Percentiles rank a stretch among this genome's conserved stretches.
Conservation (phyloP, 257 asterid genomes). For the Asclepias syriaca region DNA sequence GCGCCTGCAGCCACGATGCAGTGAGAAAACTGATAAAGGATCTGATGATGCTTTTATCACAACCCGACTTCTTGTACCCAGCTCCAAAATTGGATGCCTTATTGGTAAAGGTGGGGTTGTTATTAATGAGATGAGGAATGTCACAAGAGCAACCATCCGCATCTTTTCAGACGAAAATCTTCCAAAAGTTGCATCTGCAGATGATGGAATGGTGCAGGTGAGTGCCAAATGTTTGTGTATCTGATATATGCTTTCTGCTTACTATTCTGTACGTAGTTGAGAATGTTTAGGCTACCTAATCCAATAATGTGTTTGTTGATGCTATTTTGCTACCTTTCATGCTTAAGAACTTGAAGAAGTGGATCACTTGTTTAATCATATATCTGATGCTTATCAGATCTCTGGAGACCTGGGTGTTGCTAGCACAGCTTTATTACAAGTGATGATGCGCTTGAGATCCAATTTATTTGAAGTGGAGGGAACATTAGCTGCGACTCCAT, state of each 20-base stretch:
- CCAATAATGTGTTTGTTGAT: background rate
- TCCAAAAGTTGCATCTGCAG: slow-evolving; percentile 79
- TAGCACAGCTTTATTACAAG: slow-evolving; percentile 61
- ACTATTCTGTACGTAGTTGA: background rate
- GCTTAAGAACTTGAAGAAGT: slow-evolving; percentile 7
- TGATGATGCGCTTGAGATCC: slow-evolving; percentile 59
- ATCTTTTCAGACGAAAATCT: slow-evolving; percentile 61
- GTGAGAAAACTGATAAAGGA: slow-evolving; percentile 60
- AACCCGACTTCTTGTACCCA: slow-evolving; percentile 66
- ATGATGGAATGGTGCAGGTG: slow-evolving; percentile 93
- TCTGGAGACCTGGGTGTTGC: slow-evolving; percentile 69
- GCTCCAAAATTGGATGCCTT: slow-evolving; percentile 77
- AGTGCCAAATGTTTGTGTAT: slow-evolving; percentile 13
- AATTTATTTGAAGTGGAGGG: slow-evolving; percentile 64
- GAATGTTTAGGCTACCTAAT: background rate
- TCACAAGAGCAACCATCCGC: slow-evolving; percentile 71
- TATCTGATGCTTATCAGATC: slow-evolving; percentile 40
- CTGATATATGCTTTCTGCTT: background rate
- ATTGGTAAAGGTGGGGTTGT: slow-evolving; percentile 91
- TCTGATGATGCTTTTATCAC: slow-evolving; percentile 49
- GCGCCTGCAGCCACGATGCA: slow-evolving; percentile 81
- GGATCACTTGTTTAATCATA: background rate
- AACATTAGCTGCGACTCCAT: slow-evolving; percentile 32
- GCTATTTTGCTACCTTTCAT: background rate
- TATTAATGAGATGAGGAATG: slow-evolving; percentile 69